Evolutionary conservation across 352 stramenopile genomes (phyloP).

Genomic region (Phytopythium delawarense): DNA sequence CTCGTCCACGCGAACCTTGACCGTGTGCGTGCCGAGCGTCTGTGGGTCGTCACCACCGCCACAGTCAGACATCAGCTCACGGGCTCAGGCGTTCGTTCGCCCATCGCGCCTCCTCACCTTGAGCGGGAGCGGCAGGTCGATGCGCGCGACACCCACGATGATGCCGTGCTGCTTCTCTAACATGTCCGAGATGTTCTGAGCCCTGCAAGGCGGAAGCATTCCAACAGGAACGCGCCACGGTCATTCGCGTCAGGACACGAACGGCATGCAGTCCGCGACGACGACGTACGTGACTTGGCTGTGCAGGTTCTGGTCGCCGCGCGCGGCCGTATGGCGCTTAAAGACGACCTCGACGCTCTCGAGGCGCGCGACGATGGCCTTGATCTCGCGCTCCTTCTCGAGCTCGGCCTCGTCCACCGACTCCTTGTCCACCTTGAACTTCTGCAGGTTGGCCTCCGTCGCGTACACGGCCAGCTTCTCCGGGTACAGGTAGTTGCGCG

Average conservation of each 20-base stretch:
- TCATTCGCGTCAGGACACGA: background rate
- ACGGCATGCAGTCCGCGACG: background rate
- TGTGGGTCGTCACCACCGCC: conserved; percentile 6
- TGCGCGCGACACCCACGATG: conserved; percentile 73
- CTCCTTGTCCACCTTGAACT: conserved; percentile 74
- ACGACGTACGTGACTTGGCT: conserved; percentile 57
- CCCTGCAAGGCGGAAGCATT: conserved; percentile 21
- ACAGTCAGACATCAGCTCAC: background rate
- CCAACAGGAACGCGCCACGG: background rate
- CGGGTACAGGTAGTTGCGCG: conserved; percentile 93
- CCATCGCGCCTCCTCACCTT: conserved; percentile 31
- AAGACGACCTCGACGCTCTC: conserved; percentile 64
- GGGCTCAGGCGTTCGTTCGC: too few relatives aligned
- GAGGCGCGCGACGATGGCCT: conserved; percentile 59
- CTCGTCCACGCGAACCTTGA: conserved; percentile 84
- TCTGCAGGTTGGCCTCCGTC: conserved; percentile 85
- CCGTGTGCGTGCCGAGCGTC: conserved; percentile 70
- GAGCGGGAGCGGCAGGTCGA: conserved; percentile 66
- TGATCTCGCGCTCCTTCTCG: conserved; percentile 62
- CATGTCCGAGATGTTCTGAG: conserved; percentile 84
- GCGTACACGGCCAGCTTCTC: conserved; percentile 94
- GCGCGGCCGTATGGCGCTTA: conserved; percentile 71
- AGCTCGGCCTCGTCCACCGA: conserved; percentile 35
- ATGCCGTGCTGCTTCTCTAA: conserved; percentile 81
- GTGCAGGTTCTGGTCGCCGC: conserved; percentile 55